Percentiles rank a stretch among this genome's conserved stretches.
Conservation (phyloP, 768 basidiomycete species). For the Mrakia gelida region DNA sequence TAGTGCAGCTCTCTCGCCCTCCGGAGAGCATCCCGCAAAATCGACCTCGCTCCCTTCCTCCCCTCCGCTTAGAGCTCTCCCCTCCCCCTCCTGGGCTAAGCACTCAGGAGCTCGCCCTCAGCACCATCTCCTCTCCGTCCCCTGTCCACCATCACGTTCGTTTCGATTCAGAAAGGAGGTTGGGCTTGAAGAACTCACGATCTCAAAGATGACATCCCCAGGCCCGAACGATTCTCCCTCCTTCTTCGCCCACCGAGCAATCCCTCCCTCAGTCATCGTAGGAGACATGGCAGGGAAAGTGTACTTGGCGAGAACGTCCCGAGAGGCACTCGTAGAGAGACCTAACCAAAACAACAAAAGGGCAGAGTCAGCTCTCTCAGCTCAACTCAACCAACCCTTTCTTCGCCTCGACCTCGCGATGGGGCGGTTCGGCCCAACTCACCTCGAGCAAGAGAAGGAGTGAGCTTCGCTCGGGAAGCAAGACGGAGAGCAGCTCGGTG, state of each 20-base stretch:
- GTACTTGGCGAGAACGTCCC: slow-evolving; percentile 78
- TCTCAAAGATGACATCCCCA: slow-evolving; percentile 93
- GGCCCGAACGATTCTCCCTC: slow-evolving; percentile 85
- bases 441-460: slow-evolving; percentile 24
- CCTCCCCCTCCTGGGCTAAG: no score
- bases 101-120: no score
- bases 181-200: slow-evolving; percentile 64
- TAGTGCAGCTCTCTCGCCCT: neutral
- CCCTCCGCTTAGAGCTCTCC: neutral
- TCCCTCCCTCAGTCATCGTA: slow-evolving; percentile 99
- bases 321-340: slow-evolving; percentile 73
- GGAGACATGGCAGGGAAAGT: slow-evolving; percentile 99
- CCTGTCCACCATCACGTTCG: no score
- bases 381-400: no score
- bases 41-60: neutral
- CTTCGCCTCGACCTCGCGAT: no score
- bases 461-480: slow-evolving; percentile 16
- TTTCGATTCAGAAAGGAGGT: no score
- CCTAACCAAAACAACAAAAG: slow-evolving; percentile 49
- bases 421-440: no score
- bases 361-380: neutral
- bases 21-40: neutral
- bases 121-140: no score
- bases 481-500: slow-evolving; percentile 28
- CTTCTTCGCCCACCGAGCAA: slow-evolving; percentile 94